Percentiles rank a stretch among this genome's conserved stretches.
Conservation (phyloP, 1,284 basidiomycete species). For the Trichosporon inkin region DNA sequence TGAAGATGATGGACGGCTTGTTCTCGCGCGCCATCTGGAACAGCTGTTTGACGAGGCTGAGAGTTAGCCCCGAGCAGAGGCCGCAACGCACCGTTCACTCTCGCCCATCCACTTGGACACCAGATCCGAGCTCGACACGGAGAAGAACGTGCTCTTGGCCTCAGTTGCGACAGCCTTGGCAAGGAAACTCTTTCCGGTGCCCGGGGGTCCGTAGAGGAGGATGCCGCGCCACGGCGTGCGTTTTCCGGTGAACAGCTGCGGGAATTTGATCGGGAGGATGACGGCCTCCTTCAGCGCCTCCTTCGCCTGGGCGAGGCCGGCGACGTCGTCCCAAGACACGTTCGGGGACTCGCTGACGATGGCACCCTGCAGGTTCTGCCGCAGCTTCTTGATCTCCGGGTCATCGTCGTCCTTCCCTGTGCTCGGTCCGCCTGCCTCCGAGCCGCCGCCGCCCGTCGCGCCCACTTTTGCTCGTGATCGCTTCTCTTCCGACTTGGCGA, state of each 20-base stretch:
- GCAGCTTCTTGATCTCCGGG: conserved; percentile 90
- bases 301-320: conserved; percentile 89
- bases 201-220: conserved; percentile 89
- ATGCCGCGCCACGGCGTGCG: conserved; percentile 96
- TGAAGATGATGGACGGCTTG: conserved; percentile 97
- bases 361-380: conserved; percentile 78
- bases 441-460: conserved; percentile 63
- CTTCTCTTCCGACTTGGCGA: conserved; percentile 65
- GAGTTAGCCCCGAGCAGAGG: not conserved
- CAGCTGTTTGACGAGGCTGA: conserved; percentile 88
- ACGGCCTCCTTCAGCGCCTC: conserved; percentile 97
- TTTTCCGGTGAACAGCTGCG: conserved; percentile 96
- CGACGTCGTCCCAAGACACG: conserved; percentile 97
- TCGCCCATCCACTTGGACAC: conserved; percentile 99
- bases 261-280: conserved; percentile 97
- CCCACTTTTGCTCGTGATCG: conserved; percentile 70
- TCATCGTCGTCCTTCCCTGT: conserved; percentile 74
- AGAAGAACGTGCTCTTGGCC: conserved; percentile 98
- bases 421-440: conserved; percentile 61
- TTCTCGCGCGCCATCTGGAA: conserved; percentile 94
- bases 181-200: conserved; percentile 87
- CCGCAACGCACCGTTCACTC: conserved; percentile 71
- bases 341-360: conserved; percentile 94
- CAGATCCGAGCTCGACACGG: conserved; percentile 88
- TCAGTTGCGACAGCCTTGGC: conserved; percentile 99